Base-by-base conservation (phyloP, 2,329 filamentous ascomycete genomes). In the Parastagonospora avenae region DNA sequence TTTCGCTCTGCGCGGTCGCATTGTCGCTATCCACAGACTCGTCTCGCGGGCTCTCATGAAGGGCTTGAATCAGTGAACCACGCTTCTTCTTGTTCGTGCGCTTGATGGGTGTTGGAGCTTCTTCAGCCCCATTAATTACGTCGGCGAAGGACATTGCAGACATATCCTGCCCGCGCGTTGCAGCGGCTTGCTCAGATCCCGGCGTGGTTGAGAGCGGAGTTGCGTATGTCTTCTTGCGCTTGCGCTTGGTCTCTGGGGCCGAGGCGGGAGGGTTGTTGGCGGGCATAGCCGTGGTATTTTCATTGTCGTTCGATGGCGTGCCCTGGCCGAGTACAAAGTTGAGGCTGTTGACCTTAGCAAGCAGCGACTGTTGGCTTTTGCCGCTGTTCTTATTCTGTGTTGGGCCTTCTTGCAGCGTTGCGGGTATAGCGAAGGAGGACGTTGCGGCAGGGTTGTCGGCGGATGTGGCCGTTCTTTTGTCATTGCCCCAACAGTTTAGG, bases 381-480 rank as follows among this genome's bases (percentile, higher is more conserved):
- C 38, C 38, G 4, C 33, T 54, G 32, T 16, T 37, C 42, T 47
- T 54, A 12, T 16, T 41, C 9, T 46, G 43, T n/a, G 27, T 9
- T 10, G 40, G 19, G 19, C 19, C 19, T n/a, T 39, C 33, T 12
- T 29, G 37, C 35, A 29, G 11, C 19, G 40, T 59, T 29, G 48
- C 50, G 1, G 54, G 51, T 12, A 57, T 39, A 9, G 48, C 24
- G 7, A 46, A 11, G n/a, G 47, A 47, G n/a, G 55, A 49, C 7
- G 45, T 48, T 42, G 30, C 46, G 2, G 48, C 55, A 4, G 55
- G 48, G 53, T 44, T 28, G 46, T 31, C 10, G 45, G 40, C 19
- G 35, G 8, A n/a, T n/a, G n/a, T n/a, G n/a, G n/a, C n/a, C n/a
- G n/a, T n/a, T n/a, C n/a, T n/a, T 24, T 5, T 24, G 19, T 24